Conservation (phyloP, 106 monocot genomes). For the Triglochin maritima region DNA sequence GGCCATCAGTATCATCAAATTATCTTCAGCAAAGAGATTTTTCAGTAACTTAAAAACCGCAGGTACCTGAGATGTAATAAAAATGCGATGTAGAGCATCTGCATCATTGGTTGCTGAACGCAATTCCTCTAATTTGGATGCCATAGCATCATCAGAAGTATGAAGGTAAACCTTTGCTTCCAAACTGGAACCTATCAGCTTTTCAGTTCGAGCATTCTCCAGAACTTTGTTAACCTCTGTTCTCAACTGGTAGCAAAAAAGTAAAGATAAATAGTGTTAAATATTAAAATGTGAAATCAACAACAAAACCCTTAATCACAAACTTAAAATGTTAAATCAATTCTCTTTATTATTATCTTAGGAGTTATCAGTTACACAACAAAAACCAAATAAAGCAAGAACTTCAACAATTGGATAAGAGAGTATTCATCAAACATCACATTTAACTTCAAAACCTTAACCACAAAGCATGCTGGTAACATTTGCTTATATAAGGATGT, state of each 20-base stretch:
- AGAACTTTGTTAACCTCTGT: constrained; percentile 93
- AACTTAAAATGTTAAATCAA: neutral
- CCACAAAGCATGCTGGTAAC: too few species aligned
- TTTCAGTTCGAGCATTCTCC: constrained; percentile 76
- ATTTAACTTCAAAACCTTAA: too few species aligned
- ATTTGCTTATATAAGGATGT: too few species aligned
- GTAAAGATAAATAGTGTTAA: neutral
- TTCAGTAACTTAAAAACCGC: too few species aligned
- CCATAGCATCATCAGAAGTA: constrained; percentile 27
- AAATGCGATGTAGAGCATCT: constrained; percentile 72
- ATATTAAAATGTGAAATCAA: neutral
- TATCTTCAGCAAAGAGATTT: too few species aligned
- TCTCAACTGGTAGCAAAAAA: constrained; percentile 40
- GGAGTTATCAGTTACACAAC: too few species aligned
- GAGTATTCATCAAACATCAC: too few species aligned
- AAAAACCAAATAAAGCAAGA: too few species aligned
- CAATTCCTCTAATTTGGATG: constrained; percentile 46
- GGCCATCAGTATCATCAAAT: too few species aligned
- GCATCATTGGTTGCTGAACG: constrained; percentile 47
- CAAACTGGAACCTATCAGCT: constrained; percentile 94
- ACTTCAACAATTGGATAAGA: too few species aligned
- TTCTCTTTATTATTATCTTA: too few species aligned
- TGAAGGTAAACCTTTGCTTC: constrained; percentile 81
- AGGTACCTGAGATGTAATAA: constrained; percentile 91
- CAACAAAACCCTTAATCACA: neutral